phyloP scores from a whole-genome alignment of 352 stramenopile species.

The Pythium insidiosum region DNA sequence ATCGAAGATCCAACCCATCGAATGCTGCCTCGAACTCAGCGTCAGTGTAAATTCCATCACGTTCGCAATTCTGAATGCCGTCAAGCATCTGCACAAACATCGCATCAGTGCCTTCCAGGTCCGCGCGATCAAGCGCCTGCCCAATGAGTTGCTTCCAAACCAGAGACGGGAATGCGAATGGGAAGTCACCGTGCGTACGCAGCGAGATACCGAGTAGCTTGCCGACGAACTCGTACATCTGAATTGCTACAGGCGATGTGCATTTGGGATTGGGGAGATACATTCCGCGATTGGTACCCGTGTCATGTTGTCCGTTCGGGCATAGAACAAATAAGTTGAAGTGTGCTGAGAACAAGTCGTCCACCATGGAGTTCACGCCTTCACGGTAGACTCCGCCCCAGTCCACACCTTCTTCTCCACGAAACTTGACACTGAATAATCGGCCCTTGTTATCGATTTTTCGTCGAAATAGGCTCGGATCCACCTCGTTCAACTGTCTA shows the following conservation, averaged over 20 bases:
- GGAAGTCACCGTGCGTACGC: constrained; percentile 88
- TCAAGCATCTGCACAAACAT: constrained; percentile 89
- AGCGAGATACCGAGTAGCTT: constrained; percentile 93
- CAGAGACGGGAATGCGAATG: constrained; percentile 87
- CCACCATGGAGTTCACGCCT: constrained; percentile 84
- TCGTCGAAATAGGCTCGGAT: constrained; percentile 76
- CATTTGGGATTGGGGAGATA: constrained; percentile 86
- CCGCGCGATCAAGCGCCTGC: constrained; percentile 61
- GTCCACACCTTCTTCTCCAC: constrained; percentile 83
- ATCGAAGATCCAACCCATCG: constrained; percentile 64
- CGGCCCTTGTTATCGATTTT: constrained; percentile 87
- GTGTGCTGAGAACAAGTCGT: constrained; percentile 81
- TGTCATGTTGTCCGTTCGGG: constrained; percentile 84
- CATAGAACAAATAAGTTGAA: constrained; percentile 83
- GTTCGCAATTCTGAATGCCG: constrained; percentile 76
- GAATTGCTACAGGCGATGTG: constrained; percentile 77
- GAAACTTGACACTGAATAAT: constrained; percentile 87
- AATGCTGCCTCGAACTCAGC: constrained; percentile 77
- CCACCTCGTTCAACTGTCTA: constrained; percentile 80
- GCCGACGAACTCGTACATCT: constrained; percentile 93
- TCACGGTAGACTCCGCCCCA: constrained; percentile 87
- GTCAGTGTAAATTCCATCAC: constrained; percentile 69
- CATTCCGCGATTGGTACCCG: constrained; percentile 78
- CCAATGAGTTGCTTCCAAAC: constrained; percentile 92
- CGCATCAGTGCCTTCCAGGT: constrained; percentile 86